A percentile compares a stretch with the other conserved stretches of the same genome.
These are phyloP conservation scores for Bipolaris oryzae DNA, from an alignment of 2,329 filamentous ascomycete genomes.

Conservation along the genomic window DNA sequence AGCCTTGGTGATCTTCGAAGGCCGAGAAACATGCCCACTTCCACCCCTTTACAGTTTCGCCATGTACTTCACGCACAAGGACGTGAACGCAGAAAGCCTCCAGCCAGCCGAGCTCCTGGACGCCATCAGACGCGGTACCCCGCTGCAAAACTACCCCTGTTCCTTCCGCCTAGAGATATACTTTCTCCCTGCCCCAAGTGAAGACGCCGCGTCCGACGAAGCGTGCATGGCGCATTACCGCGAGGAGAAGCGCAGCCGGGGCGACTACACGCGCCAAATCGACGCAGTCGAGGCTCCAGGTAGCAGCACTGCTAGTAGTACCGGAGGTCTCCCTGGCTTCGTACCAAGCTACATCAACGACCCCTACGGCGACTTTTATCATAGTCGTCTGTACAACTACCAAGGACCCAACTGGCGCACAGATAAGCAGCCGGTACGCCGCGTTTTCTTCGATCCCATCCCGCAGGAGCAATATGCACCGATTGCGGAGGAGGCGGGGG, in stretches of 20 bases:
- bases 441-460: not conserved
- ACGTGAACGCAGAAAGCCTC: slow-evolving; percentile 13
- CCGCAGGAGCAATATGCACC: not conserved
- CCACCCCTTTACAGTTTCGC: slow-evolving; percentile 18
- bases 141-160: not conserved
- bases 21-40: slow-evolving; percentile 15
- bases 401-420: not conserved
- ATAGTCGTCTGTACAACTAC: not conserved
- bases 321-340: not conserved
- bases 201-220: not conserved
- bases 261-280: slow-evolving; percentile 1
- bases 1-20: slow-evolving; percentile 14
- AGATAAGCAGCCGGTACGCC: not conserved
- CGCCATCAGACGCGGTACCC: not conserved
- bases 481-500: not conserved
- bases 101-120: slow-evolving; percentile 14
- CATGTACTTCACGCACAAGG: slow-evolving; percentile 20
- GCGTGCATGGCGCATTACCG: not conserved
- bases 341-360: not conserved
- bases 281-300: not conserved
- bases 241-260: not conserved
- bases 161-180: not conserved
- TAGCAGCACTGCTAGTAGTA: not conserved
- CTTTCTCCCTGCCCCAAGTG: not conserved
- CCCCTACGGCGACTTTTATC: not conserved